Evolutionary conservation across 331 rosid species (phyloP).

Genomic region (Pyracantha coccinea): DNA sequence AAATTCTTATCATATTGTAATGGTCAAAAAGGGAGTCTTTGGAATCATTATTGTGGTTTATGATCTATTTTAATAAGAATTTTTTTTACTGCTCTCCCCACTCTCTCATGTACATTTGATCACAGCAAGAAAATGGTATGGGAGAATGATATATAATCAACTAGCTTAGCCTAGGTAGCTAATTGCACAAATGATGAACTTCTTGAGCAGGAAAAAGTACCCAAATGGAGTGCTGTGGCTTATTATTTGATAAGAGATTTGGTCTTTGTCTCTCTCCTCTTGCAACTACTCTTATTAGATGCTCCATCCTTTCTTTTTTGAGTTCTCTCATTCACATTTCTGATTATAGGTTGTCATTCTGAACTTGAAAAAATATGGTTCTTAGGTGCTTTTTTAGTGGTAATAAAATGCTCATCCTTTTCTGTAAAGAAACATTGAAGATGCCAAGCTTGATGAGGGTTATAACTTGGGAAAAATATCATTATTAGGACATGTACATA

Average conservation of each 20-base stretch:
- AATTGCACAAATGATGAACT: too few relatives aligned
- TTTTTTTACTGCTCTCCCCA: constrained; percentile 51
- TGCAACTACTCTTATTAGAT: too few relatives aligned
- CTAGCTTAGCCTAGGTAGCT: too few relatives aligned
- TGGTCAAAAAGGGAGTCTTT: constrained; percentile 66
- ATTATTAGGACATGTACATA: too few relatives aligned
- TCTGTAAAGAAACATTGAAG: constrained; percentile 6
- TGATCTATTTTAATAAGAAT: constrained; percentile 29
- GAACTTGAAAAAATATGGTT: background rate
- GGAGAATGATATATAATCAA: too few relatives aligned
- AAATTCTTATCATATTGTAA: constrained; percentile 21
- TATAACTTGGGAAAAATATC: constrained; percentile 2
- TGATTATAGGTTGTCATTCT: background rate
- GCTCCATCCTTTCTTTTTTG: background rate
- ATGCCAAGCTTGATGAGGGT: constrained; percentile 37
- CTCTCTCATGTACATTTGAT: background rate
- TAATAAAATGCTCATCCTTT: constrained; percentile 3
- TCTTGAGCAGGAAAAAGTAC: background rate
- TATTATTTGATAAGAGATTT: too few relatives aligned
- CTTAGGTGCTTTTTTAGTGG: constrained; percentile 9
- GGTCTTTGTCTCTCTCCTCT: too few relatives aligned
- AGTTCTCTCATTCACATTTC: constrained; percentile 10
- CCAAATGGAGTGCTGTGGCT: background rate
- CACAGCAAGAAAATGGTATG: constrained; percentile 6
- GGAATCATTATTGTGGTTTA: constrained; percentile 56